These are phyloP conservation scores for Tricholoma matsutake DNA, from an alignment of 768 basidiomycete species.

Conservation along the genomic window DNA sequence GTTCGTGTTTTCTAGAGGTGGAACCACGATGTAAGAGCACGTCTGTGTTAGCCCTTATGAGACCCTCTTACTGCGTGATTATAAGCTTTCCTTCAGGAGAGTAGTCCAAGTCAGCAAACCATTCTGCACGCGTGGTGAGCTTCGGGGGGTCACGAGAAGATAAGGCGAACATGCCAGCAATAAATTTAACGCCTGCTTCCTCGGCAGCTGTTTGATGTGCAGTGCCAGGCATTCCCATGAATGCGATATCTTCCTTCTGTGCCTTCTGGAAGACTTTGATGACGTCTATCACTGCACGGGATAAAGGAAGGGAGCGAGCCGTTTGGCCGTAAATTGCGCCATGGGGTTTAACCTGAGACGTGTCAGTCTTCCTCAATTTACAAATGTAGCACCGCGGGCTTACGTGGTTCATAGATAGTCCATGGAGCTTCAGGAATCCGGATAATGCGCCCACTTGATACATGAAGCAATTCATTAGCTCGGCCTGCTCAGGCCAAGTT, in stretches of 20 bases:
- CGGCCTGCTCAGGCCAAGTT: slow-evolving; percentile 39
- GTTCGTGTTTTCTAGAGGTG: slow-evolving; percentile 44
- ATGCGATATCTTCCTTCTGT: slow-evolving; percentile 38
- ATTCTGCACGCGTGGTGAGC: slow-evolving; percentile 37
- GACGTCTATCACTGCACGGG: slow-evolving; percentile 51
- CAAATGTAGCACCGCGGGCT: slow-evolving; percentile 5
- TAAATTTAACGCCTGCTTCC: slow-evolving; percentile 55
- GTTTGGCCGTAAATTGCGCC: slow-evolving; percentile 62
- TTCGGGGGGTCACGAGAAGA: background rate
- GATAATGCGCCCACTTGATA: slow-evolving; percentile 67
- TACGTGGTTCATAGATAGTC: slow-evolving; percentile 55
- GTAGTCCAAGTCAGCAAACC: slow-evolving; percentile 69
- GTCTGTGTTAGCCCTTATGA: background rate
- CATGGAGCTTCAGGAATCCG: slow-evolving; percentile 56
- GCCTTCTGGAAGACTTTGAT: slow-evolving; percentile 43
- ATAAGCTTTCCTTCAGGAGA: slow-evolving; percentile 51
- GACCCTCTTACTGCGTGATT: slow-evolving; percentile 48
- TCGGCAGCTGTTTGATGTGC: slow-evolving; percentile 56
- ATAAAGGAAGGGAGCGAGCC: slow-evolving; percentile 51
- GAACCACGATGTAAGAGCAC: background rate
- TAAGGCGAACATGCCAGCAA: slow-evolving; percentile 43
- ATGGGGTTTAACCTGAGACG: slow-evolving; percentile 52
- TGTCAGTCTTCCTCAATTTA: background rate
- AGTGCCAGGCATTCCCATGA: slow-evolving; percentile 64
- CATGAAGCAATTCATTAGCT: slow-evolving; percentile 53